Evolutionary conservation across 2,329 filamentous ascomycete species (phyloP).

Genomic region (Huntiella abstrusa): DNA sequence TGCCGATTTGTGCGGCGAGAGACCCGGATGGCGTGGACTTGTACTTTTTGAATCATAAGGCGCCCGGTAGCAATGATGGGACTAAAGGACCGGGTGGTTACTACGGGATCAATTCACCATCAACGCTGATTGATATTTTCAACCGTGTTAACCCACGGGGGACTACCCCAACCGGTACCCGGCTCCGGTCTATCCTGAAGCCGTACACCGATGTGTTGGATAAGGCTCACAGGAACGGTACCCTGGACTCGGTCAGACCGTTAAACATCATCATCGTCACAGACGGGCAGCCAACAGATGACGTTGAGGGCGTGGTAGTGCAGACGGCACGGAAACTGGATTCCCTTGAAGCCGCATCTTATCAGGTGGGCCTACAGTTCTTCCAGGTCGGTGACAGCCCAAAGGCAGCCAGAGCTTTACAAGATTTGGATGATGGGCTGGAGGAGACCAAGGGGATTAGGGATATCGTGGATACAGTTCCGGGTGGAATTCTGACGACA

Average conservation of each 20-base stretch:
- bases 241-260: conserved; percentile 39
- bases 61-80: neutral
- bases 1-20: conserved; percentile 61
- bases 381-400: conserved; percentile 74
- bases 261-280: conserved; percentile 89
- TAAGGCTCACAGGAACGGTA: conserved; percentile 17
- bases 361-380: conserved; percentile 86
- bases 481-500: conserved; percentile 48
- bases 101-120: conserved; percentile 39
- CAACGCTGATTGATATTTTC: conserved; percentile 51
- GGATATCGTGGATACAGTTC: conserved; percentile 85
- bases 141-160: conserved; percentile 41
- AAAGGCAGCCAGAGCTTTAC: conserved; percentile 43
- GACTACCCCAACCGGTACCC: conserved; percentile 54
- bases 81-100: conserved; percentile 34
- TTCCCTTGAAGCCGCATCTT: conserved; percentile 45
- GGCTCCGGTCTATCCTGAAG: conserved; percentile 51
- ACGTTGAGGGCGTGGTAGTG: conserved; percentile 53
- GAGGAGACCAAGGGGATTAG: conserved; percentile 35
- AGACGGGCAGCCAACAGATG: conserved; percentile 66
- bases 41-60: conserved; percentile 66
- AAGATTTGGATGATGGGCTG: conserved; percentile 55
- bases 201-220: conserved; percentile 41
- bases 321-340: conserved; percentile 52
- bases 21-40: conserved; percentile 78